A percentile compares a stretch with the other conserved stretches of the same genome.
phyloP scores from a whole-genome alignment of 495 filamentous ascomycete genomes.

The Penicillium nucicola region DNA sequence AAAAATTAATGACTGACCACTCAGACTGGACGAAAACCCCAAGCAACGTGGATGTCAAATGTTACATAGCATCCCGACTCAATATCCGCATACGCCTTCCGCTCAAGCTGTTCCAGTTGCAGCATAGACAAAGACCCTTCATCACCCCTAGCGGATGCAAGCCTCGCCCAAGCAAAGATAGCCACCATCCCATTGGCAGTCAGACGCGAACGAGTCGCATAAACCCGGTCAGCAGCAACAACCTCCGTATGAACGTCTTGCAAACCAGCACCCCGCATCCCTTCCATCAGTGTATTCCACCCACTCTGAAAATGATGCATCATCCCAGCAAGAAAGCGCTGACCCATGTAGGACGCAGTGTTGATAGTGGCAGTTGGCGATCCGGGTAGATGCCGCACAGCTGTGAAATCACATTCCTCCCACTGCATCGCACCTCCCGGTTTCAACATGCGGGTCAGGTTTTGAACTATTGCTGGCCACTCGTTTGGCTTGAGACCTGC shows the following conservation, averaged over 20 bases:
- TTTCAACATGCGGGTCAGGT: conserved; percentile 26
- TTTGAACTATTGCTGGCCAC: conserved; percentile 12
- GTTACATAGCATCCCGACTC: conserved; percentile 11
- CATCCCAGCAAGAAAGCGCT: conserved; percentile 3
- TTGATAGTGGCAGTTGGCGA: background rate
- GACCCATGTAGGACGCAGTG: background rate
- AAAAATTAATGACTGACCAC: too few species aligned
- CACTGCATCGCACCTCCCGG: conserved; percentile 40
- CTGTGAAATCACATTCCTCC: conserved; percentile 22
- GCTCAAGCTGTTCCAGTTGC: conserved; percentile 9
- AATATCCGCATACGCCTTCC: conserved; percentile 13
- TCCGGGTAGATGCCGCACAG: background rate
- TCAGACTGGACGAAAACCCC: background rate
- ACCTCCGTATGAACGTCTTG: background rate
- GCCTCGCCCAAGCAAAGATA: conserved; percentile 8
- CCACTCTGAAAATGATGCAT: background rate
- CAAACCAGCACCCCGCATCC: background rate
- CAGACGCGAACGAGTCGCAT: background rate
- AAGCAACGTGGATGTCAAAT: conserved; percentile 2
- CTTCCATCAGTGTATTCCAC: background rate
- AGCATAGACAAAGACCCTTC: background rate
- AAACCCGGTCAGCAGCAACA: background rate
- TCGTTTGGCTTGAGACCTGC: conserved; percentile 23
- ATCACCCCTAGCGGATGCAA: conserved; percentile 4
- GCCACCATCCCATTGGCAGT: conserved; percentile 8